phyloP scores from a whole-genome alignment of 1,139 yeast species.

The Geotrichum klebahnii region DNA sequence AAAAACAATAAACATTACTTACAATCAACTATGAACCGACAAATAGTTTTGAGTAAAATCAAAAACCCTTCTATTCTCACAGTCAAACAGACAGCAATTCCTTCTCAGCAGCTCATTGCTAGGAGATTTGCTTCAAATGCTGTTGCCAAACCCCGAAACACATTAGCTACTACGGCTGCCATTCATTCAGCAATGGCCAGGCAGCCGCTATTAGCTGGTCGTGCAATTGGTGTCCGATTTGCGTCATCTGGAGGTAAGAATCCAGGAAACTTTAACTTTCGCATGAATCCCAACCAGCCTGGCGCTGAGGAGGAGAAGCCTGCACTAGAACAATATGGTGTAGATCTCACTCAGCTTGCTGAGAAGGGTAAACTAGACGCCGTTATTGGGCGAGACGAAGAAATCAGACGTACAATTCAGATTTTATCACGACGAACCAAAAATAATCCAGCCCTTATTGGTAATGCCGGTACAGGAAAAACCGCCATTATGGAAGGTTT shows the following conservation, averaged over 20 bases:
- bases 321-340: conserved; percentile 82
- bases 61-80: not conserved
- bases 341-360: conserved; percentile 89
- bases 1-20: not conserved
- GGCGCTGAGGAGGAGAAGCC: conserved; percentile 55
- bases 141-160: not conserved
- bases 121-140: not conserved
- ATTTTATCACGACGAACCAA: conserved; percentile 93
- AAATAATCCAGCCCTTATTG: conserved; percentile 92
- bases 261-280: conserved; percentile 19
- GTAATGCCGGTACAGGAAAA: conserved; percentile 99
- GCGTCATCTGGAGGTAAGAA: conserved; percentile 15
- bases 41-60: not conserved
- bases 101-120: not conserved
- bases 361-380: conserved; percentile 94
- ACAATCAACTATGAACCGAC: conserved; percentile 2
- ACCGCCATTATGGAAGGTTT: conserved; percentile 98
- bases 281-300: conserved; percentile 22
- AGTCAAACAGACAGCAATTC: not conserved
- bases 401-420: conserved; percentile 88
- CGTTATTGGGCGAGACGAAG: conserved; percentile 98
- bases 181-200: not conserved
- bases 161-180: not conserved
- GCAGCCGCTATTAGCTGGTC: not conserved
- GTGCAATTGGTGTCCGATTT: conserved; percentile 6